These are phyloP conservation scores for Neurospora sublineolata DNA, from an alignment of 495 filamentous ascomycete genomes.

Conservation along the genomic window DNA sequence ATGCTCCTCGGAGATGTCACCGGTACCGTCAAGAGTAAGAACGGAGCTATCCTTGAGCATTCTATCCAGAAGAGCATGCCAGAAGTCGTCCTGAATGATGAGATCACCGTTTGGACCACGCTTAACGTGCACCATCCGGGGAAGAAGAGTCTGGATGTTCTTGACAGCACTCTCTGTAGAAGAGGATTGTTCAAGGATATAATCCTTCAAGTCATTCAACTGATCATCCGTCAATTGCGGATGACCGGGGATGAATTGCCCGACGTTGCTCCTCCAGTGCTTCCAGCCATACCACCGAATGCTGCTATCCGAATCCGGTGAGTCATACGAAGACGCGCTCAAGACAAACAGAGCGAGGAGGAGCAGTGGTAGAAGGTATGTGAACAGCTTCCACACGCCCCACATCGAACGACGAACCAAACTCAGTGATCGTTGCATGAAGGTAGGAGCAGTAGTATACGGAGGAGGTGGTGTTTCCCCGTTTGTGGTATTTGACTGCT, in stretches of 20 bases:
- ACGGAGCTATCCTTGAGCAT: conserved; percentile 23
- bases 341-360: background rate
- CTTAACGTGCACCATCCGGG: conserved; percentile 25
- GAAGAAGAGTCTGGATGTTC: conserved; percentile 21
- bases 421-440: background rate
- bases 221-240: conserved; percentile 11
- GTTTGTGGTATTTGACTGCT: background rate
- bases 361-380: background rate
- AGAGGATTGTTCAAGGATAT: conserved; percentile 3
- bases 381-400: background rate
- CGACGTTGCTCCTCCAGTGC: conserved; percentile 9
- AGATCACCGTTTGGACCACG: conserved; percentile 28
- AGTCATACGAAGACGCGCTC: background rate
- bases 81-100: conserved; percentile 41
- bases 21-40: conserved; percentile 18
- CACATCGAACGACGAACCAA: background rate
- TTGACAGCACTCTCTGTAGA: conserved; percentile 12
- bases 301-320: background rate
- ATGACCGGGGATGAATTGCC: conserved; percentile 12
- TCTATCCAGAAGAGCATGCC: conserved; percentile 36
- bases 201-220: conserved; percentile 12
- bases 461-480: background rate
- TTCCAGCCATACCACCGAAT: conserved; percentile 13
- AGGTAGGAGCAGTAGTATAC: background rate
- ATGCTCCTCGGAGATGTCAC: conserved; percentile 21